Conservation (phyloP, 1,139 yeast genomes). For the Kazachstania sp. region DNA sequence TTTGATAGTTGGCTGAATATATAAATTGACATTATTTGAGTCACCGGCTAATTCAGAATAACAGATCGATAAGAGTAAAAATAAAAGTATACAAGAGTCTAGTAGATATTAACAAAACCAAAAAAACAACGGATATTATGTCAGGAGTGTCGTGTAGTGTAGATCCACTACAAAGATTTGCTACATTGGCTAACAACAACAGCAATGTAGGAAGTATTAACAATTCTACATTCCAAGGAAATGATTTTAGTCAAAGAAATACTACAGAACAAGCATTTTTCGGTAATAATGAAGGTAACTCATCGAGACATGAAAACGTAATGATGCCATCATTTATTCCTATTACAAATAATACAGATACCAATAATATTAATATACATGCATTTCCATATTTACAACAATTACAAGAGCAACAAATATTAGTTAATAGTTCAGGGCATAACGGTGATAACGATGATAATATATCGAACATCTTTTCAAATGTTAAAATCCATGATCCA, state of each 20-base stretch:
- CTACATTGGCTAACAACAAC: not conserved
- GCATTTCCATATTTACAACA: not conserved
- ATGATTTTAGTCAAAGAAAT: too few species aligned
- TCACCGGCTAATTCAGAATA: too few species aligned
- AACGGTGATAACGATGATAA: not conserved
- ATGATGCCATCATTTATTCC: not conserved
- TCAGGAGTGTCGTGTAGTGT: not conserved
- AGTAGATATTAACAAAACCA: too few species aligned
- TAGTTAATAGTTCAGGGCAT: not conserved
- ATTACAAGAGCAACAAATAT: not conserved
- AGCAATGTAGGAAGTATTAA: not conserved
- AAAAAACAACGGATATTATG: not conserved
- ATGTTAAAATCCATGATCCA: constrained; percentile 25
- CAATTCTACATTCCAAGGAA: too few species aligned
- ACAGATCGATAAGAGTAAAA: too few species aligned
- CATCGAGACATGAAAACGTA: too few species aligned
- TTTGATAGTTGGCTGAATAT: too few species aligned
- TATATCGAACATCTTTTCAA: constrained; percentile 16
- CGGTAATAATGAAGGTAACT: not conserved
- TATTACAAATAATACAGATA: not conserved
- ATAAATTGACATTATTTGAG: too few species aligned
- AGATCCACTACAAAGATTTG: constrained; percentile 1
- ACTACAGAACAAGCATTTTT: too few species aligned
- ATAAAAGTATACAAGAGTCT: too few species aligned
- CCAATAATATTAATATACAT: not conserved